Base-by-base conservation (phyloP, 805 yeast genomes). In the Scheffersomyces stipitis region DNA sequence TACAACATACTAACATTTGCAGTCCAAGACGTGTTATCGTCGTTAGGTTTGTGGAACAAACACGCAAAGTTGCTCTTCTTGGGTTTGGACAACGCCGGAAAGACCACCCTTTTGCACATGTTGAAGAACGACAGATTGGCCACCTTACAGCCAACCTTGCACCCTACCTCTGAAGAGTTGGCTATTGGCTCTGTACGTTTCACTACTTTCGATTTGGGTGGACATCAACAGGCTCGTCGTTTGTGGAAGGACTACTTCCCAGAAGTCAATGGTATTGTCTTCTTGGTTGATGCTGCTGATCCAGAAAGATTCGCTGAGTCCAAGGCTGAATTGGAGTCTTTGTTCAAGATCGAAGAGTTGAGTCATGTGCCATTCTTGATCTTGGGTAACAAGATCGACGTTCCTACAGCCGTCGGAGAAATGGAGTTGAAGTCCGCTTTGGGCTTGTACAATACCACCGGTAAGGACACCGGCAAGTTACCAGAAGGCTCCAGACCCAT, bases 161-260 rank as follows among this genome's bases (percentile, higher is more conserved):
- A 93, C 65, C 99, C 99, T 56, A 89, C 99, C 14, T 88, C 96
- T 17, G 99, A 93, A 68, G 99, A 93, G 64, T 78, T 93, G 55
- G 90, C 97, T 44, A 93, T 93, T 54, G 99, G 98, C 51, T 84
- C 86, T 52, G 95, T 91, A 45, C 83, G 91, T 64, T 93, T 93
- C 76, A 93, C 99, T 42, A 93, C 99, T 18, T 93, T 93, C 56
- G 99, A 93, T 65, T 76, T 93, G 52, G 99, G 99, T 67, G 99
- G 99, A 30, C 99, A 93, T 73, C 83, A 80, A 64, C 97, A 91
- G 70, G 98, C 99, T 33, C 90, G 99, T 71, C 88, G 99, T 70
- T 81, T 93, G 60, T 93, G 99, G 99, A 90, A 90, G 62, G 98
- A 93, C 64, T 93, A 93, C 66, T 93, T 93, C 83, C 99, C 99